phyloP scores from a whole-genome alignment of 2,329 filamentous ascomycete genomes.

The Incumbomyces lentus region DNA sequence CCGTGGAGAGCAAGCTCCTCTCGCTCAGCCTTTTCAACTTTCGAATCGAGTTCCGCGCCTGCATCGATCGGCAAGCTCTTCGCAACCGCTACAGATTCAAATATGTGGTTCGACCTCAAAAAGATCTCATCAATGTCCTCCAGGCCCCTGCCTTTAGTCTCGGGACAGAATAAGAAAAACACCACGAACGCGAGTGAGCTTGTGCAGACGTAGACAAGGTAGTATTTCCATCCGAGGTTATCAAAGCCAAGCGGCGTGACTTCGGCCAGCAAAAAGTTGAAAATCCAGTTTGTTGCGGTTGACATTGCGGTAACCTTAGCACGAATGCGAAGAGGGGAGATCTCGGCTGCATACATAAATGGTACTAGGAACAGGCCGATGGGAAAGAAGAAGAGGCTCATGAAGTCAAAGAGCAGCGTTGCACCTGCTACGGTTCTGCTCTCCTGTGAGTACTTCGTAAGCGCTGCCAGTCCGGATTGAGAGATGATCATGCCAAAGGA shows the following conservation, averaged over 20 bases:
- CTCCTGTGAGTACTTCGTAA: conserved; percentile 29
- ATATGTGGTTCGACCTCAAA: conserved; percentile 19
- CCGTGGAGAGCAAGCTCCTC: background rate
- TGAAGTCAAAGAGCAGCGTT: conserved; percentile 33
- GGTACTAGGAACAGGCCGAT: conserved; percentile 29
- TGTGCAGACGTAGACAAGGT: conserved; percentile 35
- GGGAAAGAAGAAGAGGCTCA: conserved; percentile 33
- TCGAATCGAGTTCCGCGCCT: background rate
- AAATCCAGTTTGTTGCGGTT: conserved; percentile 28
- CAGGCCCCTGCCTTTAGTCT: conserved; percentile 34
- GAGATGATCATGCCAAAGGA: conserved; percentile 32
- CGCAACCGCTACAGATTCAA: background rate
- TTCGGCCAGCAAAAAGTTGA: conserved; percentile 30
- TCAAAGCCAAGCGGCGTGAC: conserved; percentile 30
- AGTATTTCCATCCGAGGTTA: conserved; percentile 39
- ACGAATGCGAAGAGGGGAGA: conserved; percentile 25
- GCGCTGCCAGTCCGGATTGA: conserved; percentile 31
- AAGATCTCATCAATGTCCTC: conserved; percentile 64
- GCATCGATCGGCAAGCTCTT: too few relatives aligned
- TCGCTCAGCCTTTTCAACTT: conserved; percentile 6
- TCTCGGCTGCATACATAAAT: conserved; percentile 27
- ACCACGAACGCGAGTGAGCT: conserved; percentile 28
- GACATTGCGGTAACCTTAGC: conserved; percentile 25
- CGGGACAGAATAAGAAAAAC: conserved; percentile 28
- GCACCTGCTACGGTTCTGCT: conserved; percentile 25